Base-by-base conservation (phyloP, 805 yeast genomes). In the Ogataea pilisensis region DNA sequence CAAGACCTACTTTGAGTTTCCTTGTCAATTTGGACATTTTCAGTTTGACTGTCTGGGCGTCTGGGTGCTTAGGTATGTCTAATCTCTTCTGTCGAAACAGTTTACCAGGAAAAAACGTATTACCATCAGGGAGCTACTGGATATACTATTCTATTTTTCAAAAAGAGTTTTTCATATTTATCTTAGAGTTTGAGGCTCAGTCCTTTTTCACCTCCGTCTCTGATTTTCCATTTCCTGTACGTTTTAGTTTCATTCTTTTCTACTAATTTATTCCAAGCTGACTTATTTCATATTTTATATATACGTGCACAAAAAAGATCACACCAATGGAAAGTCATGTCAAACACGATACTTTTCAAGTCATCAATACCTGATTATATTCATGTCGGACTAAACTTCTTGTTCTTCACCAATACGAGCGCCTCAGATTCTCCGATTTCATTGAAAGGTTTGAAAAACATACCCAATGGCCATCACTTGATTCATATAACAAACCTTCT, bases 1-100 rank as follows among this genome's bases (percentile, higher is more conserved):
- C 99, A 27, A 93, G 66, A 0, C 99, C 99, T 56, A 96, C 85
- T 56, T 80, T 85, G 48, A 91, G 43, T 41, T 46, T 42, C 54
- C 39, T 56, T 39, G 46, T 43, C 52, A 19, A n/a, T n/a, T n/a
- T 49, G 7, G 18, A n/a, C 30, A 33, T 37, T 22, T 22, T 22
- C 8, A 11, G 14, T 2, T 27, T 27, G 13, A 27, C 14, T n/a
- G 13, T 26, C 8, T 27, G 13, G 12, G 13, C 14, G n/a, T 27
- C 14, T 7, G 14, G 14, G 16, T 27, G 14, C 4, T 6, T 11
- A 27, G n/a, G 13, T 8, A 27, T 11, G 14, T 8, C 5, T 13
- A n/a, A 27, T 8, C 13, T 27, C 16, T 13, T 11, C n/a, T n/a
- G n/a, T n/a, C n/a, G n/a, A n/a, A n/a, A n/a, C n/a, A n/a, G n/a